Conservation (phyloP, 202 grass and related monocot genomes). For the Carex sylvatica region DNA sequence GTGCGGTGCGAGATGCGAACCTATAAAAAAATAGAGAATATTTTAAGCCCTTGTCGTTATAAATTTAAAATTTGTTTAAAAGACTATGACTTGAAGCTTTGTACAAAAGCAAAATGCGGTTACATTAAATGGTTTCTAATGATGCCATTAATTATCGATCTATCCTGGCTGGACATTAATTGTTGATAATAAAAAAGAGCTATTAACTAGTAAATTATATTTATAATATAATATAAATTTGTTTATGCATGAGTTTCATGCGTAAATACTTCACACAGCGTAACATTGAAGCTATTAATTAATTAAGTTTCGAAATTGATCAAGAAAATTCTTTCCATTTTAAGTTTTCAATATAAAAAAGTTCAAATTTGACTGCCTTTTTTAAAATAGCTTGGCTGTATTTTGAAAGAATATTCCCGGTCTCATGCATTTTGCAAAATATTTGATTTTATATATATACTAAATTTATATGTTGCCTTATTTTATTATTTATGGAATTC, state of each 20-base stretch:
- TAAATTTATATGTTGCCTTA: background rate
- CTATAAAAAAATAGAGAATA: no score
- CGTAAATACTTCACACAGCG: background rate
- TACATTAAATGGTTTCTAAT: background rate
- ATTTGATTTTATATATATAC: background rate
- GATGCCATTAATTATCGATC: constrained; percentile 13
- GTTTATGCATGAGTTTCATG: background rate
- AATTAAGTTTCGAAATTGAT: background rate
- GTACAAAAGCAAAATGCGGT: background rate
- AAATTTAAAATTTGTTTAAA: background rate
- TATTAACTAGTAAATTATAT: background rate
- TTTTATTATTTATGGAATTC: no score
- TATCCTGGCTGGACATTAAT: background rate
- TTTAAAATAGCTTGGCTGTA: no score
- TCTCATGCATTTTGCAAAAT: background rate
- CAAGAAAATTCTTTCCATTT: background rate
- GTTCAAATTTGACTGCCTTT: background rate
- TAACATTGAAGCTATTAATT: background rate
- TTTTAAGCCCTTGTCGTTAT: background rate
- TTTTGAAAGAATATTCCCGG: background rate
- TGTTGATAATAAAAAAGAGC: background rate
- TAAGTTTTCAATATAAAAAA: background rate
- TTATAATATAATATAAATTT: background rate
- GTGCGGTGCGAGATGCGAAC: no score
- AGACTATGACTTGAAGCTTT: no score